phyloP scores from a whole-genome alignment of 306 rosid species.

The Rosa chinensis region DNA sequence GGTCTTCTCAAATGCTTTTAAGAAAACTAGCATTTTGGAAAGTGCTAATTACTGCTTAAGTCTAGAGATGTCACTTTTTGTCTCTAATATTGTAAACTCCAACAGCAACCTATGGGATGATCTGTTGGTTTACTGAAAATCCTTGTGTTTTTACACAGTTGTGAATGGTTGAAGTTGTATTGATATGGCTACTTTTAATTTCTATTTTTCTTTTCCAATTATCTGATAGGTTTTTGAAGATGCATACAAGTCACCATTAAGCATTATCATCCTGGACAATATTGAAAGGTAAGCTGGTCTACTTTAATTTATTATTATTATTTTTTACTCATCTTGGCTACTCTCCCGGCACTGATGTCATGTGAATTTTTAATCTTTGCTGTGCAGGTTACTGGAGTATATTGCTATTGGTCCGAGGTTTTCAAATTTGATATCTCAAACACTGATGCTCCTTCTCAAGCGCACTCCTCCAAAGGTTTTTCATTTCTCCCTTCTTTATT shows the following conservation, averaged over 20 bases:
- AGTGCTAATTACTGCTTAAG: slow-evolving; percentile 14
- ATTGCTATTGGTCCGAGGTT: slow-evolving; percentile 92
- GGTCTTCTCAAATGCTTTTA: slow-evolving; percentile 23
- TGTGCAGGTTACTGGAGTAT: slow-evolving; percentile 82
- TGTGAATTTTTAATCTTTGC: not conserved
- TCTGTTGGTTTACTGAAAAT: not conserved
- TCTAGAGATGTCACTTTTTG: slow-evolving; percentile 18
- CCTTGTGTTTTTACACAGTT: not conserved
- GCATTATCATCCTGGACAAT: slow-evolving; percentile 93
- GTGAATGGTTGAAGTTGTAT: slow-evolving; percentile 17
- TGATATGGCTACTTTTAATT: not conserved
- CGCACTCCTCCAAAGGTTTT: slow-evolving; percentile 91
- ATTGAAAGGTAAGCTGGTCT: slow-evolving; percentile 67
- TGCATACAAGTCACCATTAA: slow-evolving; percentile 95
- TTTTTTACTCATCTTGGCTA: not conserved
- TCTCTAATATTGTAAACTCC: not conserved
- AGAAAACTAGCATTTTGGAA: slow-evolving; percentile 10
- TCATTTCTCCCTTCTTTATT: slow-evolving; percentile 3
- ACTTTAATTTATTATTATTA: not conserved
- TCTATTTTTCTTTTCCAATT: not conserved
- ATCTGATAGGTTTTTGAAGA: slow-evolving; percentile 86
- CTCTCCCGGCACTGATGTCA: not conserved
- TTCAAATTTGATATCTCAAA: slow-evolving; percentile 84
- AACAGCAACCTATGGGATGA: not conserved
- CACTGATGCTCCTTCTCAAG: slow-evolving; percentile 82